A percentile compares a stretch with the other conserved stretches of the same genome.
Conservation (phyloP, 345 rosid species). For the Cardamine chenopodiifolia region DNA sequence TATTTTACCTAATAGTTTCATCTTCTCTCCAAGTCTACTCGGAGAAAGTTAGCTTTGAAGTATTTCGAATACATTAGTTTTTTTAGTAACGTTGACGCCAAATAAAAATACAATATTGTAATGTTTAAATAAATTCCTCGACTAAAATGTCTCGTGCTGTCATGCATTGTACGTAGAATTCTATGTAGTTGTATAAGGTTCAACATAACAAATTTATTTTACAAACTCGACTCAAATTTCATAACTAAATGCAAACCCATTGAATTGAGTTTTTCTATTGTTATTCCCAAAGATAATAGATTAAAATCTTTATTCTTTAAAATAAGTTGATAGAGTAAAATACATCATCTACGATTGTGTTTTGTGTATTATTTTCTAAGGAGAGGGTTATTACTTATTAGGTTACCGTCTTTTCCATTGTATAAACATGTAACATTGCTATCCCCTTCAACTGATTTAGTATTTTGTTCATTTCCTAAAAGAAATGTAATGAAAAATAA, state of each 20-base stretch:
- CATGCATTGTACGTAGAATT: conserved; percentile 26
- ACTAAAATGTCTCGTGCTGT: conserved; percentile 20
- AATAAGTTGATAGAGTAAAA: neutral
- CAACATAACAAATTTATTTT: conserved; percentile 27
- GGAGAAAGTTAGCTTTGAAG: conserved; percentile 35
- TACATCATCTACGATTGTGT: neutral
- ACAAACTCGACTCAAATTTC: neutral
- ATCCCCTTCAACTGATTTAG: neutral
- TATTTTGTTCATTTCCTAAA: too few species aligned
- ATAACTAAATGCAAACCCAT: conserved; percentile 1
- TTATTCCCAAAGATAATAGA: neutral
- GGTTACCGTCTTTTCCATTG: too few species aligned
- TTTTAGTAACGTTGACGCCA: conserved; percentile 12
- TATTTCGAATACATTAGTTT: neutral
- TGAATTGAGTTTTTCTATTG: neutral
- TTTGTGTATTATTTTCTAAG: too few species aligned
- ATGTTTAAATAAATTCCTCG: conserved; percentile 4
- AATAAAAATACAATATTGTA: neutral
- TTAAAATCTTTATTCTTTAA: neutral
- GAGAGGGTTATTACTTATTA: too few species aligned
- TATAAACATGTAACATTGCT: neutral
- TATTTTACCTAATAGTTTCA: neutral
- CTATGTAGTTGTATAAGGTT: conserved; percentile 31
- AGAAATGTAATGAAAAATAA: too few species aligned
- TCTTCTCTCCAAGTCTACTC: conserved; percentile 9